These are phyloP conservation scores for Pythium aristosporum DNA, from an alignment of 352 stramenopile species.

Conservation along the genomic window DNA sequence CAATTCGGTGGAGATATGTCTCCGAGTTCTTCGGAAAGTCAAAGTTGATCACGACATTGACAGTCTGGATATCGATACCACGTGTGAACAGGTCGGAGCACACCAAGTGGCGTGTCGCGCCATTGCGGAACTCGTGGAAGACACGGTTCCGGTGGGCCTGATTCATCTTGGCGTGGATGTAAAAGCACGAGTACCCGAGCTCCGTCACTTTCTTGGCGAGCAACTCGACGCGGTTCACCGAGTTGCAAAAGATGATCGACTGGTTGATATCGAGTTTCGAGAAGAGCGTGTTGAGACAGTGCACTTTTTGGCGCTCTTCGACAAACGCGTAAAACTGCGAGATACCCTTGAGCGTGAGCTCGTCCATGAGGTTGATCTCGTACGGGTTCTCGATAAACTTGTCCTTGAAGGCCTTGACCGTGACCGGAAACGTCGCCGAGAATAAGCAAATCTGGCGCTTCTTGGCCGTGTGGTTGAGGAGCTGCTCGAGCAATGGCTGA, in stretches of 20 bases:
- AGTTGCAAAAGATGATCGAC: slow-evolving; percentile 99
- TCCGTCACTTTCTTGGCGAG: slow-evolving; percentile 99
- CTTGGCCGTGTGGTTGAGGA: slow-evolving; percentile 93
- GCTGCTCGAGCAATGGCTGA: slow-evolving; percentile 96
- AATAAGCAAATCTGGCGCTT: slow-evolving; percentile 99
- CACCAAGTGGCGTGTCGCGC: slow-evolving; percentile 96
- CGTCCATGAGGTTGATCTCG: slow-evolving; percentile 99
- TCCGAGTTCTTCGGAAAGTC: slow-evolving; percentile 99
- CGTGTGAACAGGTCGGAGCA: slow-evolving; percentile 99
- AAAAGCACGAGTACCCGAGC: slow-evolving; percentile 99
- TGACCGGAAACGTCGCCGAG: slow-evolving; percentile 99
- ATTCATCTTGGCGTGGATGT: slow-evolving; percentile 99
- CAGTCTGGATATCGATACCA: slow-evolving; percentile 99
- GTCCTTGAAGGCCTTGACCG: slow-evolving; percentile 99
- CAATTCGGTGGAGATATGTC: slow-evolving; percentile 99
- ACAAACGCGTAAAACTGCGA: slow-evolving; percentile 99
- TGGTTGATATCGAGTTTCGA: slow-evolving; percentile 99
- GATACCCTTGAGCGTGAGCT: slow-evolving; percentile 98
- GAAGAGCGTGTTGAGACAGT: slow-evolving; percentile 99
- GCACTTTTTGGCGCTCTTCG: slow-evolving; percentile 99
- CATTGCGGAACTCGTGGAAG: slow-evolving; percentile 99
- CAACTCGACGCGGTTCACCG: slow-evolving; percentile 98
- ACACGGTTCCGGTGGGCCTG: slow-evolving; percentile 99
- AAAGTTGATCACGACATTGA: slow-evolving; percentile 99
- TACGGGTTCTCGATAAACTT: slow-evolving; percentile 98